Evolutionary conservation across 2,329 filamentous ascomycete species (phyloP), one percentile per base, ranked within the genome.

Genomic region (Chrysoporthe puriensis): DNA sequence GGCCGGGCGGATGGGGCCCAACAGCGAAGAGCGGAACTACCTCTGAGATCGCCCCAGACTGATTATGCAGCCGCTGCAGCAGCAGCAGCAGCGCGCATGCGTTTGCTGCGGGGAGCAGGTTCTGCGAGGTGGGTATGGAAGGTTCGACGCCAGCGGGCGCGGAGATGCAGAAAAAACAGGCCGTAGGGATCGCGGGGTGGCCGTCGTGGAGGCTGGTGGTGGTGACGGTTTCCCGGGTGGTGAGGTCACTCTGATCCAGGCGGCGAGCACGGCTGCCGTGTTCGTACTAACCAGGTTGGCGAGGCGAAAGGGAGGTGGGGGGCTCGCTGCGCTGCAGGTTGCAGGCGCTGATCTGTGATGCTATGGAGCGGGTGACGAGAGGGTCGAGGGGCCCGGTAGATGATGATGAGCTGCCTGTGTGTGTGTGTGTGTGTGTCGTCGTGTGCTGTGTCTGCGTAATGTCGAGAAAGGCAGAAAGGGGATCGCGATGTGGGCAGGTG

Each of bases 1-100:
- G 65, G 43, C 43, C 59, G 21, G 36, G 65, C 65, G 54, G 63
- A 67, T 67, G 36, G 66, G 62, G 68, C 56, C 26, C 21, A 52
- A 60, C 62, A 62, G 11, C 60, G 50, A 54, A 40, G 43, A 62
- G 36, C 21, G 43, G 58, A 44, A 42, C 44, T 58, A 42, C 26
- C 26, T 26, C 26, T 26, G 26, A 26, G 62, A 69, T 56, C 8
- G 62, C 52, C 58, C 67, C 62, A 62, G 61, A 46, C 40, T 62
- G 62, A 36, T 50, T 52, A 54, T 64, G 65, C 62, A 64, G 57
- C 57, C 14, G 57, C 14, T 59, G 57, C 11, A 42, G 57, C 57
- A 36, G 26, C 34, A 36, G 57, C 42, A 26, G 43, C 66, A 44
- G 59, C 42, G 44, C n/a, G 44, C 52, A 43, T 36, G 50, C 32